These are phyloP conservation scores for Botrytis galanthina DNA, from an alignment of 2,329 filamentous ascomycete species.

Conservation along the genomic window DNA sequence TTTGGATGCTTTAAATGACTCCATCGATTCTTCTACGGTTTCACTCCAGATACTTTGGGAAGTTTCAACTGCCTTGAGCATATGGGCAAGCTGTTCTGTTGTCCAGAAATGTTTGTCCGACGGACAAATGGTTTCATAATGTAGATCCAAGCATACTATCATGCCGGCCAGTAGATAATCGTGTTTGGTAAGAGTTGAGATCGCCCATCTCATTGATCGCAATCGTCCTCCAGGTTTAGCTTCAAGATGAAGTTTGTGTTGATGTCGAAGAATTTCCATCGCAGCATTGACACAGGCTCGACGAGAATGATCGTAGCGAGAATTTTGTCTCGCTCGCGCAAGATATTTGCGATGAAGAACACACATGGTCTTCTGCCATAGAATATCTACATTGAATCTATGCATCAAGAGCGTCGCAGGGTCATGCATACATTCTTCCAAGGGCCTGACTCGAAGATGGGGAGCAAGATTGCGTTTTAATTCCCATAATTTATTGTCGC, in stretches of 20 bases:
- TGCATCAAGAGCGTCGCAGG: constrained; percentile 83
- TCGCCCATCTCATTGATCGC: constrained; percentile 72
- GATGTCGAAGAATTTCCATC: constrained; percentile 74
- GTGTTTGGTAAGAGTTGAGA: constrained; percentile 74
- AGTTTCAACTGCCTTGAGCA: constrained; percentile 71
- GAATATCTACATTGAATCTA: constrained; percentile 76
- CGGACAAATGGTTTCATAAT: constrained; percentile 57
- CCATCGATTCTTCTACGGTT: constrained; percentile 74
- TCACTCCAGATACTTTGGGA: constrained; percentile 78
- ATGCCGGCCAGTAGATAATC: constrained; percentile 82
- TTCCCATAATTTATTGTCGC: constrained; percentile 60
- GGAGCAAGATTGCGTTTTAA: constrained; percentile 69
- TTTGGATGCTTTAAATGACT: constrained; percentile 82
- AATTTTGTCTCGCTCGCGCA: constrained; percentile 70
- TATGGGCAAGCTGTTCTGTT: constrained; percentile 63
- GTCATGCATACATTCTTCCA: constrained; percentile 73
- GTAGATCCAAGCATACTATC: constrained; percentile 78
- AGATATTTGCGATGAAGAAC: constrained; percentile 88
- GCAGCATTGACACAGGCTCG: constrained; percentile 83
- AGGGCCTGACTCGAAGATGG: constrained; percentile 70
- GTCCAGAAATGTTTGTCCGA: constrained; percentile 55
- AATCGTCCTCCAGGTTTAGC: constrained; percentile 70
- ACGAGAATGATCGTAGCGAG: constrained; percentile 80
- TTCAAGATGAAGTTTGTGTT: constrained; percentile 73
- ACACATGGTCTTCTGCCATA: constrained; percentile 87